These are phyloP conservation scores for Luvunga scandens DNA, from an alignment of 345 rosid species.

Conservation along the genomic window DNA sequence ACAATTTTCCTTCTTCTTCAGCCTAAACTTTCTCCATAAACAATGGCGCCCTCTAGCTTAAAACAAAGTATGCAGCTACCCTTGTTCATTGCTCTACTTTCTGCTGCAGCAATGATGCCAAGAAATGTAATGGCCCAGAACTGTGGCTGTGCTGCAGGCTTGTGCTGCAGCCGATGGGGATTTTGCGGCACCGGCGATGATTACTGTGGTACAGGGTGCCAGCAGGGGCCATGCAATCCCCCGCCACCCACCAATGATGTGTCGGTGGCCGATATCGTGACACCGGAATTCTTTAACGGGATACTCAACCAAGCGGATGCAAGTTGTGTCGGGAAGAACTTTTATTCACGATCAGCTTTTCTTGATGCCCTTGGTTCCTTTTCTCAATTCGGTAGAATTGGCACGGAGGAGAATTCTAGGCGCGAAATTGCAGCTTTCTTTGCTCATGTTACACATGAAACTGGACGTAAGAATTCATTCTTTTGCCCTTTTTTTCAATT, in stretches of 20 bases:
- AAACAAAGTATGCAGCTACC: background rate
- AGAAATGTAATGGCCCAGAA: slow-evolving; percentile 18
- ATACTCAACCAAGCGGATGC: slow-evolving; percentile 48
- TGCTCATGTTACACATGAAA: slow-evolving; percentile 81
- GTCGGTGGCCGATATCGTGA: slow-evolving; percentile 41
- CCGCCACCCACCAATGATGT: slow-evolving; percentile 36
- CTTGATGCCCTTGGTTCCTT: slow-evolving; percentile 46
- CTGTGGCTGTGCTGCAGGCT: slow-evolving; percentile 27
- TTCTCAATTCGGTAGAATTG: slow-evolving; percentile 52
- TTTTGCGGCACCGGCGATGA: slow-evolving; percentile 23
- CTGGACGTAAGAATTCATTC: slow-evolving; percentile 56
- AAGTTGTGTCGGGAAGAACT: slow-evolving; percentile 51
- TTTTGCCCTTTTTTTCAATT: background rate
- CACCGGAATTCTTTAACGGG: slow-evolving; percentile 49
- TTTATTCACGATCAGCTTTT: slow-evolving; percentile 58
- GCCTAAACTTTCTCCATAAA: background rate
- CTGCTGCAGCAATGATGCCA: background rate
- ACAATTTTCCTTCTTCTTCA: background rate
- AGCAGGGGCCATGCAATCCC: slow-evolving; percentile 50
- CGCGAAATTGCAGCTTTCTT: slow-evolving; percentile 84
- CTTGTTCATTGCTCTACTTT: background rate
- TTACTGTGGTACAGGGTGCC: slow-evolving; percentile 44
- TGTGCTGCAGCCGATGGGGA: slow-evolving; percentile 32
- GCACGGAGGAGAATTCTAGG: slow-evolving; percentile 45
- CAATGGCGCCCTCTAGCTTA: background rate